These are phyloP conservation scores for Globisporangium splendens DNA, from an alignment of 352 stramenopile genomes.

Conservation along the genomic window DNA sequence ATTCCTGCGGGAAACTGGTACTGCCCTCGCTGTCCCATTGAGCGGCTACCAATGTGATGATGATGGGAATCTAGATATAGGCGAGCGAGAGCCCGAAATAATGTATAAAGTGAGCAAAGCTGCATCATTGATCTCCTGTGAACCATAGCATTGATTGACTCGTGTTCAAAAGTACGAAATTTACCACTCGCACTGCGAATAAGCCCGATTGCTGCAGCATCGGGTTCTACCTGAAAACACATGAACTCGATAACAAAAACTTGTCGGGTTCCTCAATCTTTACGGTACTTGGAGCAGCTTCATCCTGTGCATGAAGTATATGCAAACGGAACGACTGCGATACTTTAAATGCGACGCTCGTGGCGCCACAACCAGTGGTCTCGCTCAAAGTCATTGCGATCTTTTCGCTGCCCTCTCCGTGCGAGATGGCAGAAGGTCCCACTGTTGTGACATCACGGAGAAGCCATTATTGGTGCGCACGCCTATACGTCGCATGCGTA, in stretches of 20 bases:
- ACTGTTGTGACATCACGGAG: no score
- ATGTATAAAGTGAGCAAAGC: not conserved
- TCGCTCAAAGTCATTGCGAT: not conserved
- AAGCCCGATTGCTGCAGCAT: no score
- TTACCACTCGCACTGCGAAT: no score
- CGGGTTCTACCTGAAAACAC: no score
- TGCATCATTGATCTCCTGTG: not conserved
- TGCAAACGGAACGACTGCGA: no score
- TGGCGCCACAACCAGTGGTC: no score
- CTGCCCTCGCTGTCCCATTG: constrained; percentile 63
- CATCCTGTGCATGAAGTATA: no score
- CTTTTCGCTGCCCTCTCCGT: constrained; percentile 1
- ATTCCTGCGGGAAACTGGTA: constrained; percentile 82
- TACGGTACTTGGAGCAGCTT: no score
- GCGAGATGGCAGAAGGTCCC: not conserved
- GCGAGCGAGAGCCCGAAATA: constrained; percentile 2
- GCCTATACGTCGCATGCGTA: constrained; percentile 2
- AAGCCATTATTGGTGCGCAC: not conserved
- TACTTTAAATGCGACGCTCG: no score
- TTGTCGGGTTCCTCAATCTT: no score
- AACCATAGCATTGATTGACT: not conserved
- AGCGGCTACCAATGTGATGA: constrained; percentile 25
- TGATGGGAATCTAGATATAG: not conserved
- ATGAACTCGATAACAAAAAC: no score
- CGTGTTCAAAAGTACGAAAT: no score